Evolutionary conservation across 169 alveolate genomes (phyloP).

Genomic region (Neospora caninum): DNA sequence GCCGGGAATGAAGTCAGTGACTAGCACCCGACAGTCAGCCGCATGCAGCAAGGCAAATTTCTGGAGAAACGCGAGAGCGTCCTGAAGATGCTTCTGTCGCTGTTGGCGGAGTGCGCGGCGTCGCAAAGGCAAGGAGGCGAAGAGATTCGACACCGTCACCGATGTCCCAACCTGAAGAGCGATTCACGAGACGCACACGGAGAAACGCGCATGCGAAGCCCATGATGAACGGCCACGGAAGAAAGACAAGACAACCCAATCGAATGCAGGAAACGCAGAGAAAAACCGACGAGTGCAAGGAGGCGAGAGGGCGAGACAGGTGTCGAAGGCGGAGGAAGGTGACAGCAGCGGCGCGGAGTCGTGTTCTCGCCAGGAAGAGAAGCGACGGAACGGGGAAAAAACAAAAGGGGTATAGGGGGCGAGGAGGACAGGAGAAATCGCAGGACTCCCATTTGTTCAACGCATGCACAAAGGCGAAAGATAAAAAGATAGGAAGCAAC

Average conservation of each 20-base stretch:
- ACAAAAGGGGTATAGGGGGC: too few species aligned
- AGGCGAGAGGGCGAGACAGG: background rate
- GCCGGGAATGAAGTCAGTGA: conserved; percentile 14
- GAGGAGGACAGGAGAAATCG: too few species aligned
- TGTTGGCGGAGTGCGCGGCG: conserved; percentile 68
- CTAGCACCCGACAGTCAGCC: conserved; percentile 22
- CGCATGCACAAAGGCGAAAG: too few species aligned
- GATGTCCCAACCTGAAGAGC: conserved; percentile 67
- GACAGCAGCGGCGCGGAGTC: too few species aligned
- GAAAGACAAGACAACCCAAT: background rate
- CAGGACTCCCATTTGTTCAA: too few species aligned
- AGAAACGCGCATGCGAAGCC: background rate
- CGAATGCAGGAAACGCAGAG: background rate
- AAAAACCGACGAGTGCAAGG: background rate
- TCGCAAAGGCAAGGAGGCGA: conserved; percentile 71
- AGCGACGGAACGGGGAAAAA: background rate
- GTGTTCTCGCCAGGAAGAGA: too few species aligned
- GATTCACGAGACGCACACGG: background rate
- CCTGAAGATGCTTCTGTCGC: conserved; percentile 70
- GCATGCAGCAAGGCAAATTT: conserved; percentile 72
- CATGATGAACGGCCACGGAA: background rate
- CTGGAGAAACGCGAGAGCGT: conserved; percentile 68
- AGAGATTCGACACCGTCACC: conserved; percentile 67
- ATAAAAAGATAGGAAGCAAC: too few species aligned
- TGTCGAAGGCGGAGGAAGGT: too few species aligned